Conservation (phyloP, 1,139 yeast genomes). For the Yamadazyma aaseri region DNA sequence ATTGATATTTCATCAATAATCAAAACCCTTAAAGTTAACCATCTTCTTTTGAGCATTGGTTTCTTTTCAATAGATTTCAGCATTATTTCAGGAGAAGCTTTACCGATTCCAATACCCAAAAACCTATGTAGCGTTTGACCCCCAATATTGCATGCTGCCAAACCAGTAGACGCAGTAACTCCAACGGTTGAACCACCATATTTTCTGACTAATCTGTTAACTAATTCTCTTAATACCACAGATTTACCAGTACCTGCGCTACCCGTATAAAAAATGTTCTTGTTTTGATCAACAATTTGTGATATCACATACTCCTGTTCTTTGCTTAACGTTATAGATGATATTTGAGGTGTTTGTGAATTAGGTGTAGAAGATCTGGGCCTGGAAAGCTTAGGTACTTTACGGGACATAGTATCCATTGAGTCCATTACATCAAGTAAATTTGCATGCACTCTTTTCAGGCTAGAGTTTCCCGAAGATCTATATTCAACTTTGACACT, state of each 20-base stretch:
- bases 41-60: constrained; percentile 43
- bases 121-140: constrained; percentile 80
- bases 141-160: constrained; percentile 86
- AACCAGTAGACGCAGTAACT: constrained; percentile 87
- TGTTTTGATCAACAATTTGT: constrained; percentile 55
- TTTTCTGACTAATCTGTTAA: constrained; percentile 36
- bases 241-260: constrained; percentile 90
- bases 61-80: constrained; percentile 47
- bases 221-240: constrained; percentile 61
- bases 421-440: constrained; percentile 9
- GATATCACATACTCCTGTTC: constrained; percentile 73
- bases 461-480: background rate
- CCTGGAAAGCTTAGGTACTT: constrained; percentile 2
- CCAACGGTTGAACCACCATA: constrained; percentile 57
- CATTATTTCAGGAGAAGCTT: constrained; percentile 43
- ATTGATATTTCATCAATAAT: constrained; percentile 82
- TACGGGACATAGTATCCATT: constrained; percentile 2
- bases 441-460: constrained; percentile 5
- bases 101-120: constrained; percentile 77
- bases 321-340: constrained; percentile 25
- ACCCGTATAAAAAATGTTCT: constrained; percentile 70
- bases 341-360: background rate
- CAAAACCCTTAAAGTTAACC: constrained; percentile 63
- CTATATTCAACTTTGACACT: constrained; percentile 2
- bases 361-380: background rate